These are phyloP conservation scores for Solanum bulbocastanum DNA, from an alignment of 257 asterid species.

Conservation along the genomic window DNA sequence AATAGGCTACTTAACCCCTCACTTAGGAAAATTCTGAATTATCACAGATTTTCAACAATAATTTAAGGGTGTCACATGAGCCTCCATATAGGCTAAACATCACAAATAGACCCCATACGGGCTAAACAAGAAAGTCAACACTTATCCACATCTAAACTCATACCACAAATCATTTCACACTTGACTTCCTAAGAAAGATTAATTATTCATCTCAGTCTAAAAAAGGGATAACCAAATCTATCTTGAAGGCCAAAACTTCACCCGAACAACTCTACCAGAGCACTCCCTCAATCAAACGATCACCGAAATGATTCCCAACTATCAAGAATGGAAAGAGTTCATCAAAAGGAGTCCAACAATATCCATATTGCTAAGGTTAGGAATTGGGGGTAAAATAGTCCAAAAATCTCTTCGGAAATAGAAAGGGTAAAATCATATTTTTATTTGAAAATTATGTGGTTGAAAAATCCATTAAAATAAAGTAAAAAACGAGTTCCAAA, in stretches of 20 bases:
- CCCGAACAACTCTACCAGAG: background rate
- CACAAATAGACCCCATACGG: background rate
- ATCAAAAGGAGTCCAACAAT: background rate
- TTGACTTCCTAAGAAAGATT: background rate
- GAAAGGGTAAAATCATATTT: background rate
- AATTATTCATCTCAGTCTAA: background rate
- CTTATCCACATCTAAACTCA: background rate
- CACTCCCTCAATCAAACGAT: background rate
- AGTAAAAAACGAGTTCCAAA: background rate
- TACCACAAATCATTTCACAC: background rate
- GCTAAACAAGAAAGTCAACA: background rate
- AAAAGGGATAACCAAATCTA: background rate
- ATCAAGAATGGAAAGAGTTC: background rate
- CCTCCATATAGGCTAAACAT: background rate
- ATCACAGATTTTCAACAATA: background rate
- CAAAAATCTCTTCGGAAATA: too few relatives aligned
- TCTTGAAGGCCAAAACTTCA: background rate
- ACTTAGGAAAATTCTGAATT: background rate
- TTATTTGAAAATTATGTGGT: background rate
- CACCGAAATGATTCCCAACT: background rate
- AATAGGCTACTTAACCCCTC: background rate
- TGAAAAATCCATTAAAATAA: background rate
- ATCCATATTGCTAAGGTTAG: background rate
- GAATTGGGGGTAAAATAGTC: background rate
- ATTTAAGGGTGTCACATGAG: background rate